Conservation (phyloP, 108 stramenopile species). For the Cylindrotheca closterium region DNA sequence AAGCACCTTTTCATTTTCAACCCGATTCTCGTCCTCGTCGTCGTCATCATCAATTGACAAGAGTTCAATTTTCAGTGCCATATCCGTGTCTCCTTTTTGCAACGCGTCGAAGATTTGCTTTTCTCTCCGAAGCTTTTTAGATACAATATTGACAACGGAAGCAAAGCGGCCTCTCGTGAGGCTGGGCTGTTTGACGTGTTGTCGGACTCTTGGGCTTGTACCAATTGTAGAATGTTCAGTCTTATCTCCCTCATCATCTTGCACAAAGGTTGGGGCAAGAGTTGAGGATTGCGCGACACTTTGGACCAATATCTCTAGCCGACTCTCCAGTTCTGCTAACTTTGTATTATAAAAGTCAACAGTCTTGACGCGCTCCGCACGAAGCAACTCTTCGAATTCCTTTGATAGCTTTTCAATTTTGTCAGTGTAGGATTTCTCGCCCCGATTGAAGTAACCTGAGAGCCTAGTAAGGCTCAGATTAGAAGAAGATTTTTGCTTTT, state of each 20-base stretch:
- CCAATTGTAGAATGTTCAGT: neutral
- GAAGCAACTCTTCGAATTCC: conserved; percentile 36
- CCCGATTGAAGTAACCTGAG: conserved; percentile 30
- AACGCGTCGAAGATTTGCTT: neutral
- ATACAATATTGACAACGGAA: neutral
- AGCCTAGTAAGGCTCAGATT: neutral
- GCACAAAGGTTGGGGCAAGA: conserved; percentile 1
- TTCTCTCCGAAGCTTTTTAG: neutral
- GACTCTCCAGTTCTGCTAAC: conserved; percentile 52
- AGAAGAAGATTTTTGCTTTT: neutral
- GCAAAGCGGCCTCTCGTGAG: neutral
- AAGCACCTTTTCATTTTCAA: conserved; percentile 19
- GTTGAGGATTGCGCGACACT: conserved; percentile 33
- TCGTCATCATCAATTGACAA: conserved; percentile 15
- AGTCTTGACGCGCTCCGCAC: conserved; percentile 56
- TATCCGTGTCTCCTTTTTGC: neutral
- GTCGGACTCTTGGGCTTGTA: neutral
- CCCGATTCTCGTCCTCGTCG: conserved; percentile 18
- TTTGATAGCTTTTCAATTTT: conserved; percentile 20
- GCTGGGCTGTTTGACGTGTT: neutral
- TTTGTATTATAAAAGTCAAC: conserved; percentile 61
- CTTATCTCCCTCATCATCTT: conserved; percentile 9
- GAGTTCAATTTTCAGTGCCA: conserved; percentile 10
- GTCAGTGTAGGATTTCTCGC: conserved; percentile 23
- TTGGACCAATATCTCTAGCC: conserved; percentile 61